Percentiles rank a stretch among this genome's conserved stretches.
Evolutionary conservation across 169 alveolate species (phyloP).

Genomic region (Plasmodium malariae): DNA sequence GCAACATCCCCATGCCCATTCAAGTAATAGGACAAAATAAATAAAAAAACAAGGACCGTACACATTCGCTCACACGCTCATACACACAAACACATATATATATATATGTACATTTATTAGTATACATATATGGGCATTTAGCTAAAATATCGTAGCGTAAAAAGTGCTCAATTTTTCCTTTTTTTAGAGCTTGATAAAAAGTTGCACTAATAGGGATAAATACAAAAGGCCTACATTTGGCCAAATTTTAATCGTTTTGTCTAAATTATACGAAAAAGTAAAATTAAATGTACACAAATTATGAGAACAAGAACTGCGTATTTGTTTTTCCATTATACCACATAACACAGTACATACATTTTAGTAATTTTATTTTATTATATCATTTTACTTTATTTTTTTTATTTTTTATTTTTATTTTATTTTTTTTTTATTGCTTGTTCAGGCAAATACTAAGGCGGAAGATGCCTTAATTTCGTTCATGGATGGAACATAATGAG

Average conservation of each 20-base stretch:
- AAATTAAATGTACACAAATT: background rate
- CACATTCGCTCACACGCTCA: background rate
- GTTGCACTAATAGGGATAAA: slow-evolving; percentile 41
- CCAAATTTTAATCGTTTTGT: slow-evolving; percentile 10
- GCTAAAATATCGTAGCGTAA: background rate
- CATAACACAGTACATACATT: background rate
- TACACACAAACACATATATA: background rate
- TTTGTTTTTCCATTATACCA: background rate
- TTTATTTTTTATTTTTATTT: background rate
- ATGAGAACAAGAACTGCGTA: no score
- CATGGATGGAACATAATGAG: slow-evolving; percentile 70
- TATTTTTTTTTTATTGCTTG: slow-evolving; percentile 2
- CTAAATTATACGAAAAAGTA: slow-evolving; percentile 57
- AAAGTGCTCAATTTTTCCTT: background rate
- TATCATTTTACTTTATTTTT: background rate
- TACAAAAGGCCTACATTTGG: slow-evolving; percentile 66
- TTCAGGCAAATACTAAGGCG: slow-evolving; percentile 58
- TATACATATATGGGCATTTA: background rate
- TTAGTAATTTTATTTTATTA: slow-evolving; percentile 3
- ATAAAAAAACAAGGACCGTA: slow-evolving; percentile 15
- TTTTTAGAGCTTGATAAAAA: slow-evolving; percentile 48
- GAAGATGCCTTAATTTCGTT: slow-evolving; percentile 78
- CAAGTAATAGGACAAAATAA: slow-evolving; percentile 36
- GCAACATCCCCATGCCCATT: slow-evolving; percentile 34
- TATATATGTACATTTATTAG: no score